Evolutionary conservation across 352 stramenopile species (phyloP).

Genomic region (Pythium myriotylum): DNA sequence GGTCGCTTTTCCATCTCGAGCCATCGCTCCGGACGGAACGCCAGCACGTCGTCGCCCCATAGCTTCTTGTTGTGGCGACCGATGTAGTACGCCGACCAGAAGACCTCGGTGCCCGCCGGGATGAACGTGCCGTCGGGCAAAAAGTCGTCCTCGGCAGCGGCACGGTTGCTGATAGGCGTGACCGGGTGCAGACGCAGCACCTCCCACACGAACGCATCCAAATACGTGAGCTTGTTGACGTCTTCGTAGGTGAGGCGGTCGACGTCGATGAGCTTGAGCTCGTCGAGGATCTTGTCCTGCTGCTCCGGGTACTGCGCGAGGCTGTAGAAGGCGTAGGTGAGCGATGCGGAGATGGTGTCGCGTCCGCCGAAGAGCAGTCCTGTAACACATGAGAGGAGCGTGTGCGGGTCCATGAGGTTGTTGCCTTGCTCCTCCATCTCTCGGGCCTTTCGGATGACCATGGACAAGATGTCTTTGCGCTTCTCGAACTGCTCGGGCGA

Average conservation of each 20-base stretch:
- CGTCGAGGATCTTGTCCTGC: slow-evolving; percentile 55
- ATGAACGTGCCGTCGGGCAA: slow-evolving; percentile 75
- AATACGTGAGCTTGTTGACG: slow-evolving; percentile 65
- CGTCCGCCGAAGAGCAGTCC: slow-evolving; percentile 83
- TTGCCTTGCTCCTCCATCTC: slow-evolving; percentile 35
- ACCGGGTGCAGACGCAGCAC: slow-evolving; percentile 68
- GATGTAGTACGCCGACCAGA: slow-evolving; percentile 81
- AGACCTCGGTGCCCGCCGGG: slow-evolving; percentile 52
- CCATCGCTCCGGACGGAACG: too few relatives aligned
- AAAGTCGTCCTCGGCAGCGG: slow-evolving; percentile 56
- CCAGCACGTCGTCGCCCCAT: slow-evolving; percentile 44
- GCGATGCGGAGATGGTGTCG: slow-evolving; percentile 70
- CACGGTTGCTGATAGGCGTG: slow-evolving; percentile 69
- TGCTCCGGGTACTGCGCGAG: slow-evolving; percentile 58
- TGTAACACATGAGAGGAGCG: slow-evolving; percentile 61
- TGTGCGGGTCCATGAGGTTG: slow-evolving; percentile 29
- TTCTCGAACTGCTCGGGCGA: slow-evolving; percentile 30
- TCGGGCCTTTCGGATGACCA: slow-evolving; percentile 53
- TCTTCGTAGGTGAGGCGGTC: slow-evolving; percentile 39
- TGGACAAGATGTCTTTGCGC: slow-evolving; percentile 47
- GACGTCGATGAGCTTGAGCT: slow-evolving; percentile 37
- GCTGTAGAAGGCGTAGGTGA: slow-evolving; percentile 77
- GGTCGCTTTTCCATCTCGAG: too few relatives aligned
- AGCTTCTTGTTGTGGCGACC: slow-evolving; percentile 44
- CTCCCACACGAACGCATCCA: slow-evolving; percentile 74